These are phyloP conservation scores for Apiospora malaysiana DNA, from an alignment of 2,329 filamentous ascomycete species.

Conservation along the genomic window DNA sequence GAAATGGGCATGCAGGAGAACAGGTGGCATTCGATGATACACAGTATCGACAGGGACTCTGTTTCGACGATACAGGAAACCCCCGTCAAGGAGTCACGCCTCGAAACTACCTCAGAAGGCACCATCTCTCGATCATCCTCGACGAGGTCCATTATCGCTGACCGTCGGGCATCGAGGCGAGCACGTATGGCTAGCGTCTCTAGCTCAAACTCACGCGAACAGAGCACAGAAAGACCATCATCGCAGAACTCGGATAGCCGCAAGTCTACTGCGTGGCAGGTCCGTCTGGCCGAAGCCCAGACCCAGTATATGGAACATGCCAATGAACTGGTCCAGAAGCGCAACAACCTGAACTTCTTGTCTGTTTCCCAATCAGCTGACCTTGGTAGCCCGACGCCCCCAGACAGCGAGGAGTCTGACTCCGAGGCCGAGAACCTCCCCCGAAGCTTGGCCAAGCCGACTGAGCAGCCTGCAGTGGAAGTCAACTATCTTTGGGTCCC, in stretches of 20 bases:
- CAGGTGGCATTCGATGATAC: constrained; percentile 64
- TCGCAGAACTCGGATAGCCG: constrained; percentile 40
- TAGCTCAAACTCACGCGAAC: constrained; percentile 32
- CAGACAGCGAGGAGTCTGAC: constrained; percentile 57
- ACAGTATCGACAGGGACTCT: constrained; percentile 57
- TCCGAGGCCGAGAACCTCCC: constrained; percentile 39
- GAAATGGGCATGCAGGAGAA: constrained; percentile 67
- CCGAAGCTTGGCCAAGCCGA: constrained; percentile 23
- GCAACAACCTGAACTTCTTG: constrained; percentile 46
- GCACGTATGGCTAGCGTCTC: constrained; percentile 39
- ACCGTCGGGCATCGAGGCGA: constrained; percentile 46
- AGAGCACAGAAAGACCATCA: constrained; percentile 35
- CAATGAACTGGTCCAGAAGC: constrained; percentile 43
- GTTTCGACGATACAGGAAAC: constrained; percentile 51
- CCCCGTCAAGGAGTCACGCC: constrained; percentile 41
- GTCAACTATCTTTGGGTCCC: constrained; percentile 33
- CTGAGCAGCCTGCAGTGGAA: constrained; percentile 23
- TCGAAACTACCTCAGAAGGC: constrained; percentile 12
- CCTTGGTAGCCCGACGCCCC: constrained; percentile 59
- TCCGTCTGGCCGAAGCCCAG: constrained; percentile 52
- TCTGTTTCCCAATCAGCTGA: constrained; percentile 44
- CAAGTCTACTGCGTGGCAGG: constrained; percentile 49
- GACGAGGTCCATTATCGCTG: constrained; percentile 42
- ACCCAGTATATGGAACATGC: constrained; percentile 51
- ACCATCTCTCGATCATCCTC: constrained; percentile 32